A percentile compares a stretch with the other conserved stretches of the same genome.
These are phyloP conservation scores for Adenanthera pavonina DNA, from an alignment of 306 rosid species.

Conservation along the genomic window DNA sequence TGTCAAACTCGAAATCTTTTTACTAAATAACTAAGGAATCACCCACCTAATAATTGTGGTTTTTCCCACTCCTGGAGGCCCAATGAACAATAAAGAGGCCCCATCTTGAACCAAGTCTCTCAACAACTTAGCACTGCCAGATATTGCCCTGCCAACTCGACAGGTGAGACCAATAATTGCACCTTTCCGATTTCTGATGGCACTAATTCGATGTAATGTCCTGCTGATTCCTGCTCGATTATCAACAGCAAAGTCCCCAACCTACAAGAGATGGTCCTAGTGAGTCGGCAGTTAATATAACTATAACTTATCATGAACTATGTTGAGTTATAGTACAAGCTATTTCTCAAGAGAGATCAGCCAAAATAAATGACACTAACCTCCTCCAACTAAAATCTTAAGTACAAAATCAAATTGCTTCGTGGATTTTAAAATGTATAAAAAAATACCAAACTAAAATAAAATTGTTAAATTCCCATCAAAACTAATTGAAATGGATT, in stretches of 20 bases:
- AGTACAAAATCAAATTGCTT: neutral
- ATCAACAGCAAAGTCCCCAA: conserved; percentile 88
- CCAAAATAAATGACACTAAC: neutral
- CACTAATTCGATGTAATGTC: conserved; percentile 93
- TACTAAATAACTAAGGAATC: conserved; percentile 24
- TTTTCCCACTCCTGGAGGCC: conserved; percentile 98
- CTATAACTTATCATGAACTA: neutral
- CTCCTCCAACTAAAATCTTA: neutral
- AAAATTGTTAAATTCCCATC: neutral
- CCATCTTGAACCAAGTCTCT: conserved; percentile 91
- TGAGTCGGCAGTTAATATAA: conserved; percentile 35
- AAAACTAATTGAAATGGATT: neutral
- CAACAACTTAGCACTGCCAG: conserved; percentile 84
- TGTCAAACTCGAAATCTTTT: conserved; percentile 21
- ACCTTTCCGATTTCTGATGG: conserved; percentile 91
- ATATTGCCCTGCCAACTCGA: conserved; percentile 91
- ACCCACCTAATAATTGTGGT: conserved; percentile 90
- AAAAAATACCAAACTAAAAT: neutral
- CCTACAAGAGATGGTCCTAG: conserved; percentile 58
- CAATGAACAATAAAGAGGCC: conserved; percentile 87
- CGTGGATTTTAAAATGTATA: neutral
- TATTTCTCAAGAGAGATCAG: neutral
- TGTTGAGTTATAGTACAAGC: neutral
- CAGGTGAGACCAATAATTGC: conserved; percentile 92
- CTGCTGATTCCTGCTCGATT: conserved; percentile 97